Percentiles rank a stretch among this genome's conserved stretches.
phyloP scores from a whole-genome alignment of 2,329 filamentous ascomycete species.

The Colletotrichum agaves region DNA sequence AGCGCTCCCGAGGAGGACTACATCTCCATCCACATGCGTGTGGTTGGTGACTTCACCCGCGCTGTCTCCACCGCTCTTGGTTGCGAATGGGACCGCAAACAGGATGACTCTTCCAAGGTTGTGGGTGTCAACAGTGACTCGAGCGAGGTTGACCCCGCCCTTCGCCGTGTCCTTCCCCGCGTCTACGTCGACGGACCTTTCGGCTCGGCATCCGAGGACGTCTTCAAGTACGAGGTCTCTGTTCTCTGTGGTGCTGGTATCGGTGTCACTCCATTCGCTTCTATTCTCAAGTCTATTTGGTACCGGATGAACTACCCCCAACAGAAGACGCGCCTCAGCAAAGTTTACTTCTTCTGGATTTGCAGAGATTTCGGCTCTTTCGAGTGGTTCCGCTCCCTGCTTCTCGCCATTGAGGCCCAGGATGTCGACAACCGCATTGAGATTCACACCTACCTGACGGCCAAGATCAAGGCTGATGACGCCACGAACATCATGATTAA shows the following conservation, averaged over 20 bases:
- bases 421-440: slow-evolving; percentile 87
- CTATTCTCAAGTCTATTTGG: slow-evolving; percentile 91
- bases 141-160: slow-evolving; percentile 72
- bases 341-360: slow-evolving; percentile 95
- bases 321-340: slow-evolving; percentile 80
- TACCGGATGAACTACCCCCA: slow-evolving; percentile 91
- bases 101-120: slow-evolving; percentile 70
- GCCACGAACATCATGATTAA: slow-evolving; percentile 95
- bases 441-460: slow-evolving; percentile 89
- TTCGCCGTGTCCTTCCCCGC: slow-evolving; percentile 79
- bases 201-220: slow-evolving; percentile 86
- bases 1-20: slow-evolving; percentile 91
- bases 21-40: slow-evolving; percentile 86
- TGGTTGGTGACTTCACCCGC: slow-evolving; percentile 84
- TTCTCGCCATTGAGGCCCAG: slow-evolving; percentile 87
- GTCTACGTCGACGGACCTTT: slow-evolving; percentile 89
- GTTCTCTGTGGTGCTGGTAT: slow-evolving; percentile 86
- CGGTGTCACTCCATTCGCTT: slow-evolving; percentile 87
- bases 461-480: slow-evolving; percentile 86
- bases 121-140: slow-evolving; percentile 73
- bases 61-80: slow-evolving; percentile 76
- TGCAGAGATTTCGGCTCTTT: slow-evolving; percentile 89
- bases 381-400: slow-evolving; percentile 88
- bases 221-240: slow-evolving; percentile 88
- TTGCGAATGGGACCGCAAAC: slow-evolving; percentile 75